Conservation (phyloP, 345 rosid genomes). For the Chamaenerion angustifolium region DNA sequence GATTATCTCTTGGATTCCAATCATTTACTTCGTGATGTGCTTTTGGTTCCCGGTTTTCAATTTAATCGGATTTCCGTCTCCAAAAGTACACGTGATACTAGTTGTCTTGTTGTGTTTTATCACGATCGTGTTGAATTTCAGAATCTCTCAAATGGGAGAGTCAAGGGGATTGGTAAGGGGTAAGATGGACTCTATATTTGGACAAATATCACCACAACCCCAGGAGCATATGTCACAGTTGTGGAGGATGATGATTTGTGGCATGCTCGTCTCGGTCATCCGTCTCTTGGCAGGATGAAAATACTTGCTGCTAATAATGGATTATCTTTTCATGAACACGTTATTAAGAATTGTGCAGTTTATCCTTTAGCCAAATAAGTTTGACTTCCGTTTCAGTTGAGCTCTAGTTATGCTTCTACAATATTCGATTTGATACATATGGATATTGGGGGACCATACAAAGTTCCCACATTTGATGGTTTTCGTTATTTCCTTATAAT, state of each 20-base stretch:
- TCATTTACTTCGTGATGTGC: not conserved
- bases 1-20: not conserved
- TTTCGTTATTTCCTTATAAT: constrained; percentile 1
- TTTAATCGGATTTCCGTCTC: constrained; percentile 5
- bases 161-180: too few relatives aligned
- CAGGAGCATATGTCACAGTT: not conserved
- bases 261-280: constrained; percentile 1
- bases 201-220: not conserved
- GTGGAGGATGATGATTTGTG: not conserved
- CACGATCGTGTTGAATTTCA: too few relatives aligned
- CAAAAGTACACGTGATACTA: not conserved
- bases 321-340: not conserved
- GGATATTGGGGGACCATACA: not conserved
- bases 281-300: not conserved
- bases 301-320: not conserved
- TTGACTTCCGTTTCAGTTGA: not conserved
- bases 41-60: constrained; percentile 1
- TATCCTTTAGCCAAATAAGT: constrained; percentile 8
- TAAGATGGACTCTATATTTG: too few relatives aligned
- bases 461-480: not conserved
- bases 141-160: too few relatives aligned
- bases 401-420: not conserved
- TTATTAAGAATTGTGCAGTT: not conserved
- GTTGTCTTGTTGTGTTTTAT: too few relatives aligned
- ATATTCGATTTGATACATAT: constrained; percentile 1